Base-by-base conservation (phyloP, 768 basidiomycete species). In the Omphalotus guepiniiformis region DNA sequence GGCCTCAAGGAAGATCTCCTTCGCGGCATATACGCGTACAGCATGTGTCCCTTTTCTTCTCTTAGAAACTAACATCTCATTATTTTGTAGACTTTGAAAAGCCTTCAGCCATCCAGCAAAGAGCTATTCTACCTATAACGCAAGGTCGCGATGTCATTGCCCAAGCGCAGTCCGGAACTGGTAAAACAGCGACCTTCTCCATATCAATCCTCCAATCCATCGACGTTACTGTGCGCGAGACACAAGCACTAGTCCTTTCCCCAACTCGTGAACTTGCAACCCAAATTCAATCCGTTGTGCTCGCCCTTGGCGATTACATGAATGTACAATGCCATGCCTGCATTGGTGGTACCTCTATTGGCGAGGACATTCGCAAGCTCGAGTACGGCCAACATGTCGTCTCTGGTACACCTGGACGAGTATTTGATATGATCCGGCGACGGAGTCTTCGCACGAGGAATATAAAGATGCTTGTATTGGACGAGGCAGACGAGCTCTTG, bases 151-250 rank as follows among this genome's bases (percentile, higher is more conserved):
- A 98, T 78, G 95, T 97, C 51, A 97, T 99, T 65, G 95, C 95
- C 28, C 95, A 97, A 73, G 95, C 95, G 35, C 95, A 98, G 72
- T 96, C 94, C 27, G 95, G 95, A 64, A 97, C 95, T 29, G 95
- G 95, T 79, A 99, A 98, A 90, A 99, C 95, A 8, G 95, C 95
- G 5, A 96, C 95, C 16, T 97, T 97, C 72, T 94, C 93, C 56
- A 96, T 99, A 64, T 89, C 94, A 56, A 92, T 96, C 66, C 83
- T 99, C 44, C 95, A 99, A 65, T 92, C 91, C 54, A 96, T 99
- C 80, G 95, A 99, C 66, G 83, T 90, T 35, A 85, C 88, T 30
- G 80, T 97, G 41, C 84, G 93, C 52, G 93, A 96, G 70, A 93
- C 93, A 2, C 95, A 98, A 67, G 95, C 93, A 0, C 84, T 99